Evolutionary conservation across 2,329 filamentous ascomycete species (phyloP).

Genomic region (Penicillium rolfsii): DNA sequence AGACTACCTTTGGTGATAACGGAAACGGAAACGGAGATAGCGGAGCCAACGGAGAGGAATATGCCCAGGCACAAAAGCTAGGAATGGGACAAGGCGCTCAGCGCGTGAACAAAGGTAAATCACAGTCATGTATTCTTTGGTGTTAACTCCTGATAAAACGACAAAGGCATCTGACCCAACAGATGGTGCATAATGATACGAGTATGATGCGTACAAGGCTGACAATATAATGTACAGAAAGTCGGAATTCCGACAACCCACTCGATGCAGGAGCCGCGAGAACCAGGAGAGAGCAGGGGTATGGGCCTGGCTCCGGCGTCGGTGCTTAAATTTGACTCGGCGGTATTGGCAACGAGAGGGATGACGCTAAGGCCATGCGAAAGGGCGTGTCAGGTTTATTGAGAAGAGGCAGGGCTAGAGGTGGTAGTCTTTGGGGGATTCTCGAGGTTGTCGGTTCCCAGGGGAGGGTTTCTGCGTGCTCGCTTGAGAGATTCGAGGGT

Average conservation of each 20-base stretch:
- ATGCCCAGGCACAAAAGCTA: conserved; percentile 57
- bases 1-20: conserved; percentile 42
- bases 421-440: conserved; percentile 40
- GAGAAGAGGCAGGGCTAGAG: conserved; percentile 40
- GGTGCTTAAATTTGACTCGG: conserved; percentile 50
- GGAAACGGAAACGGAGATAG: conserved; percentile 37
- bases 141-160: conserved; percentile 36
- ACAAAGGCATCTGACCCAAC: conserved; percentile 19
- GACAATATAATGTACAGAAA: conserved; percentile 48
- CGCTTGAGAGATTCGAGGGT: conserved; percentile 82
- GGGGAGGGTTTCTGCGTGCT: conserved; percentile 69
- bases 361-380: conserved; percentile 17
- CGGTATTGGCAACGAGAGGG: conserved; percentile 17
- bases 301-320: conserved; percentile 59
- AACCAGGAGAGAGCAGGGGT: conserved; percentile 56
- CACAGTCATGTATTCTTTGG: conserved; percentile 27
- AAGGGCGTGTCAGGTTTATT: conserved; percentile 34
- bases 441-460: conserved; percentile 36
- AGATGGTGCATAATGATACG: conserved; percentile 8
- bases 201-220: conserved; percentile 35
- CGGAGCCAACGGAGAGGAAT: conserved; percentile 54
- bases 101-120: conserved; percentile 44
- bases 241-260: conserved; percentile 40
- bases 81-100: conserved; percentile 56
- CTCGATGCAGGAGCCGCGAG: conserved; percentile 45